Conservation (phyloP, 345 rosid genomes). For the Anacardium occidentale region DNA sequence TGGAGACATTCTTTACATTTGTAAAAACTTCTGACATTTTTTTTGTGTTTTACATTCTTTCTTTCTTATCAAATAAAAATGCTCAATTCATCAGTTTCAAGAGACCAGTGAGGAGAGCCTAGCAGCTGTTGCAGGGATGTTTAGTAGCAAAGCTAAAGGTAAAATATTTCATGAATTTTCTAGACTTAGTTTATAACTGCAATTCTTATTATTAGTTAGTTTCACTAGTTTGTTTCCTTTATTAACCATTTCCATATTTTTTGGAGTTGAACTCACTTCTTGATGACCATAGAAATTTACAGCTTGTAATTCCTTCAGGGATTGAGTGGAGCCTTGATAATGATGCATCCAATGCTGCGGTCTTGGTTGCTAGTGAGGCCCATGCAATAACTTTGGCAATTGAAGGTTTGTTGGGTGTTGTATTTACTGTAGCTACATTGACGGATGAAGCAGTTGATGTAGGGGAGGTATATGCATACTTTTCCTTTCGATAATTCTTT, state of each 20-base stretch:
- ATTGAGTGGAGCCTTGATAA: constrained; percentile 98
- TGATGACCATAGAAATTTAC: constrained; percentile 15
- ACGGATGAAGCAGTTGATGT: constrained; percentile 91
- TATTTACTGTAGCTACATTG: constrained; percentile 90
- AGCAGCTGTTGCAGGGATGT: constrained; percentile 99
- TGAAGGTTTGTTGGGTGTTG: constrained; percentile 91
- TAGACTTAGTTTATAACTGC: neutral
- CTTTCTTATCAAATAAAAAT: neutral
- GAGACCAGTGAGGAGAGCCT: constrained; percentile 98
- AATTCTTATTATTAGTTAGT: neutral
- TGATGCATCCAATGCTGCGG: constrained; percentile 95
- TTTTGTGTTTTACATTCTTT: no score
- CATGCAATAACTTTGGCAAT: constrained; percentile 93
- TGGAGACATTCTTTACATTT: no score
- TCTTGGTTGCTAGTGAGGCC: constrained; percentile 99
- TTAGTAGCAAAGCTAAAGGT: constrained; percentile 99
- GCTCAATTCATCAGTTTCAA: constrained; percentile 52
- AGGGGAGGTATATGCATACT: constrained; percentile 72
- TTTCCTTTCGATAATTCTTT: constrained; percentile 13
- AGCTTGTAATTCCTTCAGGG: constrained; percentile 46
- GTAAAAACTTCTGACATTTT: no score
- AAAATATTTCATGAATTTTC: constrained; percentile 23
- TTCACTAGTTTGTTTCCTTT: neutral
- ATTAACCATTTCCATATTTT: neutral
- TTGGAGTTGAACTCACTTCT: constrained; percentile 11